Conservation (phyloP, 1,284 basidiomycete species). For the Puccinia hordei region DNA sequence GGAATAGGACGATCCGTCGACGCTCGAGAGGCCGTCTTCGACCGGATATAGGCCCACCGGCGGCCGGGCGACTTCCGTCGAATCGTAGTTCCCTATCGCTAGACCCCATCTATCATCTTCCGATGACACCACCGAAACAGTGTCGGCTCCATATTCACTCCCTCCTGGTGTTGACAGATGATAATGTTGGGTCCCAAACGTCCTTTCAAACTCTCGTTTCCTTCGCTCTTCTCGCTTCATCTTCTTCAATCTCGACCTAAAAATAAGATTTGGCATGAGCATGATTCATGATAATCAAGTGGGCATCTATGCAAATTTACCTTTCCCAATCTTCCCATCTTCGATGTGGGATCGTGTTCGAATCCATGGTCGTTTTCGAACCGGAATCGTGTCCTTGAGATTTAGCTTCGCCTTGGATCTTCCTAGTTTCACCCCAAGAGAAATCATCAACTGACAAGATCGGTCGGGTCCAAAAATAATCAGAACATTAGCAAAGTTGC, state of each 20-base stretch:
- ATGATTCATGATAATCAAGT: too few species aligned
- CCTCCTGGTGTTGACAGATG: constrained; percentile 54
- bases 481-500: not conserved
- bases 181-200: constrained; percentile 54
- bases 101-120: constrained; percentile 75
- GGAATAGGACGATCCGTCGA: not conserved
- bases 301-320: too few species aligned
- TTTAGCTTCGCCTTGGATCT: constrained; percentile 86
- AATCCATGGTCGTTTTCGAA: constrained; percentile 67
- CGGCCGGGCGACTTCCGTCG: constrained; percentile 62
- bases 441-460: constrained; percentile 92
- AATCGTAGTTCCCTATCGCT: constrained; percentile 61
- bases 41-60: constrained; percentile 65
- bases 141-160: constrained; percentile 62
- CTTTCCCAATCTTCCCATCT: constrained; percentile 99
- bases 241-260: constrained; percentile 52
- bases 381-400: constrained; percentile 36
- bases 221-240: constrained; percentile 52
- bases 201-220: constrained; percentile 68
- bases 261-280: constrained; percentile 65
- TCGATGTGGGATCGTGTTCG: constrained; percentile 77
- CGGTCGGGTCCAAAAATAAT: not conserved
- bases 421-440: constrained; percentile 98
- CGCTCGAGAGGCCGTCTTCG: constrained; percentile 52
- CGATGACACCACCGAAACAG: constrained; percentile 75